A percentile compares a stretch with the other conserved stretches of the same genome.
Conservation (phyloP, 1,139 yeast species). For the Yamadazyma sp. region DNA sequence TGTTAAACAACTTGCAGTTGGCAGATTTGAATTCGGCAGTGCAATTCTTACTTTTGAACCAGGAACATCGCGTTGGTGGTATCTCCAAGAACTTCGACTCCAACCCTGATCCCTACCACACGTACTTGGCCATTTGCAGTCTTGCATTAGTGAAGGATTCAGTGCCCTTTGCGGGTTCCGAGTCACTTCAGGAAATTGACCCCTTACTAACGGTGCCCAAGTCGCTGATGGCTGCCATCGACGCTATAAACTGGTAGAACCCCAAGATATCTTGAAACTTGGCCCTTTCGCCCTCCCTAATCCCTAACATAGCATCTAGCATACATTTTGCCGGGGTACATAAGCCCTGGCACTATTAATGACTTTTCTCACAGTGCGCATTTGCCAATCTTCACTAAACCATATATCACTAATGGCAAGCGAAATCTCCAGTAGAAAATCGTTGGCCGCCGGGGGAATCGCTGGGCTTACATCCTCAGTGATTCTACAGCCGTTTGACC, state of each 20-base stretch:
- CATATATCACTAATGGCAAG: slow-evolving; percentile 11
- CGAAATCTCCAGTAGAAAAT: slow-evolving; percentile 18
- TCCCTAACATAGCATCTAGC: too few relatives aligned
- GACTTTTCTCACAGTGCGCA: too few relatives aligned
- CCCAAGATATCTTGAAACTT: too few relatives aligned
- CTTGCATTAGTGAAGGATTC: slow-evolving; percentile 42
- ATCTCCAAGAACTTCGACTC: slow-evolving; percentile 67
- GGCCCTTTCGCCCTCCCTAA: too few relatives aligned
- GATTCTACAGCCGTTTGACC: slow-evolving; percentile 83
- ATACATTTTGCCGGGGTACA: too few relatives aligned
- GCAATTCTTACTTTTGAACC: slow-evolving; percentile 61
- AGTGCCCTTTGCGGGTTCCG: slow-evolving; percentile 14
- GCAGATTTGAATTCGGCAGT: slow-evolving; percentile 38
- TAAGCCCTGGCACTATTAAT: too few relatives aligned
- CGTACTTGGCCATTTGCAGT: slow-evolving; percentile 61
- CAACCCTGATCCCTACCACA: slow-evolving; percentile 70
- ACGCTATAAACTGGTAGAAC: slow-evolving; percentile 10
- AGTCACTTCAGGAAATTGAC: slow-evolving; percentile 23
- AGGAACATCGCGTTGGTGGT: slow-evolving; percentile 72
- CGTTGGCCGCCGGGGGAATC: slow-evolving; percentile 60
- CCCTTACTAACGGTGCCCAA: slow-evolving; percentile 27
- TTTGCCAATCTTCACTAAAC: slow-evolving; percentile 1
- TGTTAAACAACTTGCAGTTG: slow-evolving; percentile 35
- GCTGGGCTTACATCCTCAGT: slow-evolving; percentile 88
- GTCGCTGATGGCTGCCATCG: slow-evolving; percentile 20